phyloP scores from a whole-genome alignment of 192 early-diverging fungal genomes.

The Backusella luteola region DNA sequence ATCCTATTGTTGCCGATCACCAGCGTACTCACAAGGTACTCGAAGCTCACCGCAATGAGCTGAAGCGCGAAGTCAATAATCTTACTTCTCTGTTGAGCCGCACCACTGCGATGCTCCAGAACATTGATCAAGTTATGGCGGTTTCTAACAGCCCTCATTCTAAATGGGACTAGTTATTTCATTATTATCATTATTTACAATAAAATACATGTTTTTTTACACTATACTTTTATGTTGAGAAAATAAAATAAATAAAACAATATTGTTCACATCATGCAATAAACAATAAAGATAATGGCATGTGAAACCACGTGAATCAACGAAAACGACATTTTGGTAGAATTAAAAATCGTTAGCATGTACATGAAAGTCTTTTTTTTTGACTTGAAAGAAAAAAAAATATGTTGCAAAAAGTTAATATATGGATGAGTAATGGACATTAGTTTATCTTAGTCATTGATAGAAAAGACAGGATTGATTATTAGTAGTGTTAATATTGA shows the following conservation, averaged over 20 bases:
- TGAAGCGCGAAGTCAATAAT: constrained; percentile 54
- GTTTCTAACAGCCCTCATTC: not conserved
- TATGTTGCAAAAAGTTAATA: not conserved
- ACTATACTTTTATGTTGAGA: not conserved
- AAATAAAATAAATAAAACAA: not conserved
- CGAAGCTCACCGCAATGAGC: constrained; percentile 52
- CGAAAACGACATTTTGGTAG: constrained; percentile 1
- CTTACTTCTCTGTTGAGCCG: constrained; percentile 48
- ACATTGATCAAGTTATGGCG: constrained; percentile 50
- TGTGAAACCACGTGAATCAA: constrained; percentile 8
- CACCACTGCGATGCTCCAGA: constrained; percentile 53
- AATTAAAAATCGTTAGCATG: not conserved
- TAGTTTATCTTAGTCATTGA: not conserved
- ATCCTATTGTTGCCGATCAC: constrained; percentile 1
- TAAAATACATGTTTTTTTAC: not conserved
- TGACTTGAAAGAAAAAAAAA: not conserved
- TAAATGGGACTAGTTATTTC: not conserved
- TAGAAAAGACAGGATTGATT: not conserved
- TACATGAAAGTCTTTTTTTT: not conserved
- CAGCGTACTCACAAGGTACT: constrained; percentile 42
- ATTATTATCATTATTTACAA: not conserved
- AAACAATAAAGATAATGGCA: constrained; percentile 3
- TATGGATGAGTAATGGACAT: not conserved
- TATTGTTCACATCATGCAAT: constrained; percentile 1
- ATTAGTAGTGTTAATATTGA: not conserved